Evolutionary conservation across 768 basidiomycete species (phyloP).

Genomic region (Tylopilus rubrobrunneus): DNA sequence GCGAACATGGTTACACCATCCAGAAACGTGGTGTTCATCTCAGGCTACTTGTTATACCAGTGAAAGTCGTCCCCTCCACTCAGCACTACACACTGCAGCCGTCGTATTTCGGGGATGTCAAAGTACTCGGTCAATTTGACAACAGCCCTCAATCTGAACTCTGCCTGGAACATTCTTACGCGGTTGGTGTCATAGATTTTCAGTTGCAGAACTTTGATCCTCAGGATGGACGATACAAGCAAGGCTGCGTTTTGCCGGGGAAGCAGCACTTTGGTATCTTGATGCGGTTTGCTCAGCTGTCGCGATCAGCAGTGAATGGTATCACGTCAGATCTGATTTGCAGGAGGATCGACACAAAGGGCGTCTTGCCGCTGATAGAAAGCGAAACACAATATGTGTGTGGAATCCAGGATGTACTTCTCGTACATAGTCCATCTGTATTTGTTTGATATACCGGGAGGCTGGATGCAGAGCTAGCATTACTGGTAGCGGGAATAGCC

Average conservation of each 20-base stretch:
- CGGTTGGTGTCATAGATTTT: constrained; percentile 9
- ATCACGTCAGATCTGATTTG: constrained; percentile 6
- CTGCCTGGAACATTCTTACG: background rate
- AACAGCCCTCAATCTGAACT: background rate
- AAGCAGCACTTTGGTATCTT: constrained; percentile 7
- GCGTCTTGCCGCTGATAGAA: constrained; percentile 1
- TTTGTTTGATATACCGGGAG: constrained; percentile 1
- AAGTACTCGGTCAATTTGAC: background rate
- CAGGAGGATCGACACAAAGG: constrained; percentile 6
- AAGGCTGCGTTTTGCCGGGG: background rate
- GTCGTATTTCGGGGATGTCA: background rate
- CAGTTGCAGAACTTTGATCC: background rate
- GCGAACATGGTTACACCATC: constrained; percentile 7
- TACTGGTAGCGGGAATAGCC: too few relatives aligned
- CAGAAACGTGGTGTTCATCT: constrained; percentile 10
- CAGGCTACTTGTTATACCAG: constrained; percentile 4
- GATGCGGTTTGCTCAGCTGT: background rate
- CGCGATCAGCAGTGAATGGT: background rate
- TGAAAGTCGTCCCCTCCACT: background rate
- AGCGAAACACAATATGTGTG: background rate
- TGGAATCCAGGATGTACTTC: background rate
- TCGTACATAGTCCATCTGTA: background rate
- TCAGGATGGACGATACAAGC: background rate
- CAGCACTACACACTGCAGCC: background rate
- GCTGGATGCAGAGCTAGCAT: too few relatives aligned